phyloP scores from a whole-genome alignment of 2,329 filamentous ascomycete genomes.

The Huntiella moniliformis region DNA sequence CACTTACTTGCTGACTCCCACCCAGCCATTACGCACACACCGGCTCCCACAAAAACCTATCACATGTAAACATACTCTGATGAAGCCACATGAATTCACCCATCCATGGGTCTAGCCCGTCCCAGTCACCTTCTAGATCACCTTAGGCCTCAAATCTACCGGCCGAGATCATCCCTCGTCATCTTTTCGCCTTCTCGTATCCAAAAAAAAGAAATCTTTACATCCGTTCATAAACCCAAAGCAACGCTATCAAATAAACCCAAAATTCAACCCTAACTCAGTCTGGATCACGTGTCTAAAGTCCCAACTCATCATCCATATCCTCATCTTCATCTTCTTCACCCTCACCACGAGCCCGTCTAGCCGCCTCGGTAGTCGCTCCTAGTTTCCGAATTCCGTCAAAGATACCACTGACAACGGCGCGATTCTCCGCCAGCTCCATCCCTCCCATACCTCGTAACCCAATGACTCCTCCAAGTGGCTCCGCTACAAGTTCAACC shows the following conservation, averaged over 20 bases:
- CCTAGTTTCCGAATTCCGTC: slow-evolving; percentile 76
- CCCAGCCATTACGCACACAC: too few species aligned
- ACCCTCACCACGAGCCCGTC: slow-evolving; percentile 56
- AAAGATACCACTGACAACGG: slow-evolving; percentile 69
- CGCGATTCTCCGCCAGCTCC: slow-evolving; percentile 75
- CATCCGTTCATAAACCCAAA: background rate
- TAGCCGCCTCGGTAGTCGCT: slow-evolving; percentile 56
- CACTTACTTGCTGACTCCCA: too few species aligned
- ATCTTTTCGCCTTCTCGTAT: too few species aligned
- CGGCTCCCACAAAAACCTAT: background rate
- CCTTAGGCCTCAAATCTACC: too few species aligned
- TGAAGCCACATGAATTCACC: background rate
- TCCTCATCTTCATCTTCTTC: slow-evolving; percentile 38
- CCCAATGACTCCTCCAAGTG: slow-evolving; percentile 48
- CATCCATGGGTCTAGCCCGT: too few species aligned
- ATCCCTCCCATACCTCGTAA: slow-evolving; percentile 68
- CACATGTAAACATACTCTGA: background rate
- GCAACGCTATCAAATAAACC: background rate
- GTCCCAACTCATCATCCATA: slow-evolving; percentile 20
- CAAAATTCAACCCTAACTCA: background rate
- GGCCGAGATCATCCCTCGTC: too few species aligned
- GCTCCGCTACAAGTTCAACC: slow-evolving; percentile 38
- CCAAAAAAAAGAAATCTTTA: background rate
- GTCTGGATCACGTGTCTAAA: background rate
- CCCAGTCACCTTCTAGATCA: too few species aligned